Conservation (phyloP, 2,329 filamentous ascomycete species). For the Diaporthe ampelina region DNA sequence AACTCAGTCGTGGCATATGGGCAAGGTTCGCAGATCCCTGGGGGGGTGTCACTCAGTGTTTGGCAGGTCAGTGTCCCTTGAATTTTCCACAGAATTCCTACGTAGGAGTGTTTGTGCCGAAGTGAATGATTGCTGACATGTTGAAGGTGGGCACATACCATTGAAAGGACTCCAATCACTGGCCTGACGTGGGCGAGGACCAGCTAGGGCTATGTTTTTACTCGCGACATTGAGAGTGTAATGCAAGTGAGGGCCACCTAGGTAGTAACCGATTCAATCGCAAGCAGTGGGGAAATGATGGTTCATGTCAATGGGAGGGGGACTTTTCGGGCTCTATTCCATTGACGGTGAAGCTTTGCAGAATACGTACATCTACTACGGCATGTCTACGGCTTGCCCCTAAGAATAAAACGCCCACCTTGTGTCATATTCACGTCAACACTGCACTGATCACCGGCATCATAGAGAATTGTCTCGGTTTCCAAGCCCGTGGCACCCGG, state of each 20-base stretch:
- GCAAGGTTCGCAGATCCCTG: slow-evolving; percentile 29
- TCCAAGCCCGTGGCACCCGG: neutral
- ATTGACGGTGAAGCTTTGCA: neutral
- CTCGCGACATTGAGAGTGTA: neutral
- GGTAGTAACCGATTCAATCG: neutral
- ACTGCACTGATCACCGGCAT: neutral
- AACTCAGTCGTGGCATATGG: slow-evolving; percentile 51
- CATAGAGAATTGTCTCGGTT: neutral
- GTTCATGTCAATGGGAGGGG: neutral
- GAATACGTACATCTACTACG: neutral
- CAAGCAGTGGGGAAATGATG: too few species aligned
- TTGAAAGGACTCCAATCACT: neutral
- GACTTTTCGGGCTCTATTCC: neutral
- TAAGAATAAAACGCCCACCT: too few species aligned
- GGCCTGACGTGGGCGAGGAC: too few species aligned
- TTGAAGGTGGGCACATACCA: slow-evolving; percentile 2
- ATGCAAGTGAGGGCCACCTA: too few species aligned
- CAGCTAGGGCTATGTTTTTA: neutral
- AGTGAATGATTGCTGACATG: neutral
- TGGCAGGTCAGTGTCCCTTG: slow-evolving; percentile 45
- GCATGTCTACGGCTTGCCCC: too few species aligned
- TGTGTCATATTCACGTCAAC: neutral
- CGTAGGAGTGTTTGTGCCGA: neutral
- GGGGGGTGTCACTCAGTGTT: slow-evolving; percentile 43
- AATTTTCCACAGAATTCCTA: neutral